A percentile compares a stretch with the other conserved stretches of the same genome.
These are phyloP conservation scores for Podospora anserina DNA, from an alignment of 495 filamentous ascomycete genomes.

Conservation along the genomic window DNA sequence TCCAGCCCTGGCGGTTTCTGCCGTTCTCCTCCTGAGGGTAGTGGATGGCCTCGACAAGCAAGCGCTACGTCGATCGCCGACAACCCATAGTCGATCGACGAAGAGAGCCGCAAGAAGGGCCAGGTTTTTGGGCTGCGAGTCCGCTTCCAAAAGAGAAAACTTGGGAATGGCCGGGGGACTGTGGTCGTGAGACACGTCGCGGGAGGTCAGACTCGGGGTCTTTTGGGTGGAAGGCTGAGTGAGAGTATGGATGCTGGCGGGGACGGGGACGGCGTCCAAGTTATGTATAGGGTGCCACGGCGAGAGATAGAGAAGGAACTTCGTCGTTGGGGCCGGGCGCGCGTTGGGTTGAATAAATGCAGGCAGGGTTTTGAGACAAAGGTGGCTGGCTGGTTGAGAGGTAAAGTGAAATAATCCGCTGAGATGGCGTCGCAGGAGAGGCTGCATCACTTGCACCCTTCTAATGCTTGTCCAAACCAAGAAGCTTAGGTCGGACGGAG, in stretches of 20 bases:
- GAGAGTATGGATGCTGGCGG: neutral
- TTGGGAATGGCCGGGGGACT: neutral
- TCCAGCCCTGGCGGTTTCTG: conserved; percentile 6
- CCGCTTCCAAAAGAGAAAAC: neutral
- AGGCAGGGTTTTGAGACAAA: neutral
- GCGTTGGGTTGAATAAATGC: neutral
- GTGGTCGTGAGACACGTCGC: too few relatives aligned
- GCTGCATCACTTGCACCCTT: neutral
- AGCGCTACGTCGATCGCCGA: conserved; percentile 26
- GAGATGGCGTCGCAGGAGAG: neutral
- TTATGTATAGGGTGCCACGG: neutral
- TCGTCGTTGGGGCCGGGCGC: neutral
- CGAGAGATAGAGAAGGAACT: neutral
- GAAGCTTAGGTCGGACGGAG: neutral
- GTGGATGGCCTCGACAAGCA: conserved; percentile 25
- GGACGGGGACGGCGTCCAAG: neutral
- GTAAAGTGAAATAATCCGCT: neutral
- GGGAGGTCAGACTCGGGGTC: too few relatives aligned
- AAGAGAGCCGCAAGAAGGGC: neutral
- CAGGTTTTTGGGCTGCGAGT: neutral
- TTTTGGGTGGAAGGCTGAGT: too few relatives aligned
- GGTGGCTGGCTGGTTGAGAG: neutral
- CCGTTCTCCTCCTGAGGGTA: conserved; percentile 12
- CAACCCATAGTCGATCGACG: conserved; percentile 32
- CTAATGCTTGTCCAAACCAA: neutral